Evolutionary conservation across 805 yeast species (phyloP).

Genomic region (Zygotorulaspora sp.): DNA sequence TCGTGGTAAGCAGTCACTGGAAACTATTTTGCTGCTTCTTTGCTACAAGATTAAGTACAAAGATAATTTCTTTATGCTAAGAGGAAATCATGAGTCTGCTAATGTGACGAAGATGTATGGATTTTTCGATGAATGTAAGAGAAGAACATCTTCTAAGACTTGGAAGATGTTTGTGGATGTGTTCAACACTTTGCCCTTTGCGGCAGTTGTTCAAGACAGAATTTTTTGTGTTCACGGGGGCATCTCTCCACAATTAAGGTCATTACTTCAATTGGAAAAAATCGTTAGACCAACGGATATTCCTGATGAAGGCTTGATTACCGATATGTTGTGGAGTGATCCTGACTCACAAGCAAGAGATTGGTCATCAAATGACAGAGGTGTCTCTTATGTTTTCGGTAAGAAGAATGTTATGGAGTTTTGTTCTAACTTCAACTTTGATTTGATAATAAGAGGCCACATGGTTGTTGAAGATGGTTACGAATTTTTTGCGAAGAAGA

Average conservation of each 20-base stretch:
- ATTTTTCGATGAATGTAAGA: conserved; percentile 94
- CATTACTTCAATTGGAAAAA: conserved; percentile 58
- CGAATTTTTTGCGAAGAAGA: conserved; percentile 71
- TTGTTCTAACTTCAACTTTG: conserved; percentile 61
- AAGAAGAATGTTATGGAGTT: conserved; percentile 64
- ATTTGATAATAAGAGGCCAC: conserved; percentile 74
- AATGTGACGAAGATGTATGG: conserved; percentile 95
- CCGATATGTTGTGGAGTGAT: conserved; percentile 80
- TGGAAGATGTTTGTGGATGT: conserved; percentile 95
- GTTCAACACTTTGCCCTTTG: conserved; percentile 90
- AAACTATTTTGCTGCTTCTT: conserved; percentile 78
- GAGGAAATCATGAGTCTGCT: conserved; percentile 98
- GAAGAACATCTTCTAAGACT: conserved; percentile 81
- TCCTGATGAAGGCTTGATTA: conserved; percentile 71
- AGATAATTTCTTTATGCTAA: conserved; percentile 84
- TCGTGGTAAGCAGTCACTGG: conserved; percentile 93
- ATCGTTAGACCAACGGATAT: conserved; percentile 78
- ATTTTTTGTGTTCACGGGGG: conserved; percentile 90
- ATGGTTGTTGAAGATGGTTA: conserved; percentile 90
- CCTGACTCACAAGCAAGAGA: conserved; percentile 53
- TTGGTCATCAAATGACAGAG: conserved; percentile 79
- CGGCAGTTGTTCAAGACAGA: conserved; percentile 91
- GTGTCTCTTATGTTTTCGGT: conserved; percentile 75
- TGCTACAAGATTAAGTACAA: conserved; percentile 96
- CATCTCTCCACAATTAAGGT: conserved; percentile 62